Percentiles rank a stretch among this genome's conserved stretches.
These are phyloP conservation scores for Crithidia sp. DNA, from an alignment of 208 protist species.

Conservation along the genomic window DNA sequence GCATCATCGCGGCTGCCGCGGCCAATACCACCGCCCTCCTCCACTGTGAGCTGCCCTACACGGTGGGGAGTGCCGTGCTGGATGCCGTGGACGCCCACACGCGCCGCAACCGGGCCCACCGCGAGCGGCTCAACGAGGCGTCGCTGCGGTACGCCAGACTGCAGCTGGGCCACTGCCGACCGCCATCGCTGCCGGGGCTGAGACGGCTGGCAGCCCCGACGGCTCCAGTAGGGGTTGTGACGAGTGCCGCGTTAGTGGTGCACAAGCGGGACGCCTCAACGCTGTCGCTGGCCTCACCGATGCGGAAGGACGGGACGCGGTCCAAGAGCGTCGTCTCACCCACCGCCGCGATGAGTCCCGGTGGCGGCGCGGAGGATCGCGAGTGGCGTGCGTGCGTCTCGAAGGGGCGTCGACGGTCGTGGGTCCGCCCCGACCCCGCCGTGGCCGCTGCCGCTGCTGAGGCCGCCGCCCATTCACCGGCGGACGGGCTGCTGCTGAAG, in stretches of 20 bases:
- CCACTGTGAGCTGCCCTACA: conserved; percentile 75
- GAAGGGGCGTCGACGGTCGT: conserved; percentile 14
- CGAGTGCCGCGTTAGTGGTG: too few species aligned
- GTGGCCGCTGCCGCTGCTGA: background rate
- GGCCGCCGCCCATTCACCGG: background rate
- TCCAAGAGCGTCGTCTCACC: background rate
- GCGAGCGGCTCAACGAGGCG: conserved; percentile 8
- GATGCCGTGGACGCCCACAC: conserved; percentile 25
- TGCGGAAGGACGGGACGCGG: background rate
- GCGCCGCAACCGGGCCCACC: conserved; percentile 35
- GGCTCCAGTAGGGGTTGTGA: background rate
- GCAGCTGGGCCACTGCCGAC: background rate
- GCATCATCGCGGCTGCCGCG: conserved; percentile 48
- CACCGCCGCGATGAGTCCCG: background rate
- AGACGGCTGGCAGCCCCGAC: background rate
- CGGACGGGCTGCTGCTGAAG: background rate
- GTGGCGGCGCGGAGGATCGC: conserved; percentile 3
- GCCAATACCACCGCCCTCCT: conserved; percentile 35
- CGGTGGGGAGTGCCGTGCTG: conserved; percentile 64
- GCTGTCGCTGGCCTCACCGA: background rate
- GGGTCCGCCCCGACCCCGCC: background rate
- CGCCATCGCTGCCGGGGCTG: conserved; percentile 6
- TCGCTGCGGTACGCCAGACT: conserved; percentile 9
- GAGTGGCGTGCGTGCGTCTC: conserved; percentile 23
- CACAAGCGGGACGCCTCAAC: background rate